Evolutionary conservation across 169 alveolate species (phyloP), one percentile per base, ranked within the genome.

Genomic region (Eimeria mitis): DNA sequence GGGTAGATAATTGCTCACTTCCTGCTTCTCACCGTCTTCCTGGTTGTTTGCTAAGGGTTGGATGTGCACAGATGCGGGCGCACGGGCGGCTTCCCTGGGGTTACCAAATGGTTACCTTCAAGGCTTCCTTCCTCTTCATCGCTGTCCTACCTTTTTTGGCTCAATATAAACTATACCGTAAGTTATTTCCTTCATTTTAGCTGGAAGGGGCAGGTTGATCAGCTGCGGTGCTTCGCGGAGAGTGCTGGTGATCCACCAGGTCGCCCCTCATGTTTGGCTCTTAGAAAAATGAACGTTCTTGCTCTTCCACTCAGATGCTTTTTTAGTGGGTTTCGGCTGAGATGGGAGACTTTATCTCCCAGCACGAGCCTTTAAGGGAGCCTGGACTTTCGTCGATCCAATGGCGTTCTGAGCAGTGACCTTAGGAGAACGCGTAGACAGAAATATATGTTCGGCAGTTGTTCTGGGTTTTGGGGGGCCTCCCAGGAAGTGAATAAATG

Each of bases 51-150:
- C 47, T 47, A 31, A 28, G 91, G 40, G 52, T 52, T 84, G 23
- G 19, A 61, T 59, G 42, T 59, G 91, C 75, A 37, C 70, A 84
- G 91, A 84, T 84, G 91, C 91, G 78, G 75, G 75, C 76, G 91
- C 91, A 84, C 91, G 91, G n/a, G 61, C 78, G 78, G 91, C 91
- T 84, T 84, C 91, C 75, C 42, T 84, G 75, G n/a, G 37, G 83
- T 40, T 73, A 73, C 83, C 83, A 73, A 73, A 73, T 73, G 56
- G 78, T 40, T 37, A 73, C 40, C 75, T 56, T 84, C 91, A 37
- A 31, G 71, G 75, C 59, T 59, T 42, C 34, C 25, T 56, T 73
- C 40, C 78, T 59, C 52, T 31, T 54, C 56, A 14, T 4, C 19
- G 56, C 21, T 59, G 37, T 56, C 49, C 49, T 23, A 42, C 34